Conservation (phyloP, 768 basidiomycete species). For the Suillus bovinus region DNA sequence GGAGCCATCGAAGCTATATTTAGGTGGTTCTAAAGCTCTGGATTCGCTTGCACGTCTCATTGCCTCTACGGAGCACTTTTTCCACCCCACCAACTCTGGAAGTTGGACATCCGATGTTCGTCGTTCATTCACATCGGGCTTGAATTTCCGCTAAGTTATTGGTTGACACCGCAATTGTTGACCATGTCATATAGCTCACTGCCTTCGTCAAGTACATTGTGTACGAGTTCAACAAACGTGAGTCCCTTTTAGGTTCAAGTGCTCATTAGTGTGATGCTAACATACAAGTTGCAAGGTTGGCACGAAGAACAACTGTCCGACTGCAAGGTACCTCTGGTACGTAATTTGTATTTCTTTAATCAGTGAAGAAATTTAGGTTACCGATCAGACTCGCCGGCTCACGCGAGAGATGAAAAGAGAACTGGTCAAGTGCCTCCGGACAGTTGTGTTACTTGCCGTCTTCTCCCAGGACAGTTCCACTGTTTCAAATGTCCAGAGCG, state of each 20-base stretch:
- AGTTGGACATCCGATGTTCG: constrained; percentile 42
- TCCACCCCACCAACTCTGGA: constrained; percentile 23
- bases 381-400: constrained; percentile 63
- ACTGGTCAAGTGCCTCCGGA: constrained; percentile 78
- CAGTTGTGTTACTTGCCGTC: constrained; percentile 85
- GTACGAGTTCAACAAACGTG: constrained; percentile 83
- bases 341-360: constrained; percentile 13
- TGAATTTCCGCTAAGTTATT: background rate
- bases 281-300: constrained; percentile 52
- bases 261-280: constrained; percentile 1
- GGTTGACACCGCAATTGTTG: constrained; percentile 8
- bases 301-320: constrained; percentile 73
- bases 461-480: constrained; percentile 82
- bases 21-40: constrained; percentile 84
- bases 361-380: constrained; percentile 6
- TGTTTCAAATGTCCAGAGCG: constrained; percentile 73
- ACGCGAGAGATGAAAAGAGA: constrained; percentile 80
- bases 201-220: constrained; percentile 65
- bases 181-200: constrained; percentile 6
- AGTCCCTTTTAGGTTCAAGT: constrained; percentile 11
- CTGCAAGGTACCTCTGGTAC: constrained; percentile 76
- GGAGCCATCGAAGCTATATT: constrained; percentile 45
- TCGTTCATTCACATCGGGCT: constrained; percentile 8
- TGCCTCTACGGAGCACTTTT: constrained; percentile 72
- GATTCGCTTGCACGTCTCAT: constrained; percentile 85